These are phyloP conservation scores for Fusarium protoensiforme DNA, from an alignment of 2,329 filamentous ascomycete species.

Conservation along the genomic window DNA sequence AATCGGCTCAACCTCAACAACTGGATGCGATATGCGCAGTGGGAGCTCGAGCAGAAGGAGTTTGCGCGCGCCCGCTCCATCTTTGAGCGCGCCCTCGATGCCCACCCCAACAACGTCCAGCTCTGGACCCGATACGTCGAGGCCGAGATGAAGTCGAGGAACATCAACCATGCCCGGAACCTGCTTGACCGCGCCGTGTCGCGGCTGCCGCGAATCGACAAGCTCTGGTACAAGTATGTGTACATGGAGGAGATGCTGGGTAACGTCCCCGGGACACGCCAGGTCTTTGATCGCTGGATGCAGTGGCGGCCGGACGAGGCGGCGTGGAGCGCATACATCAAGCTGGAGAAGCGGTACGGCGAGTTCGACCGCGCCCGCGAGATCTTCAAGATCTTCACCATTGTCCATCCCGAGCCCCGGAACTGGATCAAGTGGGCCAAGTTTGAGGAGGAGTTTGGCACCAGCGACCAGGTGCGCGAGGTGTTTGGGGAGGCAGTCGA, in stretches of 20 bases:
- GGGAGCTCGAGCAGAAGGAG: slow-evolving; percentile 98
- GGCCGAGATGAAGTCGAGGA: slow-evolving; percentile 90
- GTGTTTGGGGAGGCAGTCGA: slow-evolving; percentile 92
- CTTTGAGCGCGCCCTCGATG: slow-evolving; percentile 94
- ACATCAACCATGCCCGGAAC: slow-evolving; percentile 97
- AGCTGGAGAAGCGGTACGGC: slow-evolving; percentile 93
- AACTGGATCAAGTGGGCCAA: slow-evolving; percentile 99
- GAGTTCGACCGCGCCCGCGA: slow-evolving; percentile 91
- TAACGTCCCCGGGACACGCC: slow-evolving; percentile 89
- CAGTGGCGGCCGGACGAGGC: slow-evolving; percentile 97
- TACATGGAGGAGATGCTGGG: slow-evolving; percentile 99
- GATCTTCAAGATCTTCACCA: slow-evolving; percentile 90
- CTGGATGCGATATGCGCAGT: slow-evolving; percentile 97
- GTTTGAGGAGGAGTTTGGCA: slow-evolving; percentile 96
- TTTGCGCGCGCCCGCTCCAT: slow-evolving; percentile 90
- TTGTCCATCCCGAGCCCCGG: slow-evolving; percentile 91
- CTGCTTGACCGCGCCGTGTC: slow-evolving; percentile 94
- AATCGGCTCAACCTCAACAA: slow-evolving; percentile 98
- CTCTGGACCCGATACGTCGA: slow-evolving; percentile 96
- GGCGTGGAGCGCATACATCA: slow-evolving; percentile 96
- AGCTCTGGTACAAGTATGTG: slow-evolving; percentile 99
- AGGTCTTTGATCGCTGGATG: slow-evolving; percentile 99
- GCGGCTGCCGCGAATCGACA: slow-evolving; percentile 89
- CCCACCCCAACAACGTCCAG: slow-evolving; percentile 85
- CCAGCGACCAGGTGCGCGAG: slow-evolving; percentile 89